Base-by-base conservation (phyloP, 441 rosid species). In the Arabidopsis lyrata region DNA sequence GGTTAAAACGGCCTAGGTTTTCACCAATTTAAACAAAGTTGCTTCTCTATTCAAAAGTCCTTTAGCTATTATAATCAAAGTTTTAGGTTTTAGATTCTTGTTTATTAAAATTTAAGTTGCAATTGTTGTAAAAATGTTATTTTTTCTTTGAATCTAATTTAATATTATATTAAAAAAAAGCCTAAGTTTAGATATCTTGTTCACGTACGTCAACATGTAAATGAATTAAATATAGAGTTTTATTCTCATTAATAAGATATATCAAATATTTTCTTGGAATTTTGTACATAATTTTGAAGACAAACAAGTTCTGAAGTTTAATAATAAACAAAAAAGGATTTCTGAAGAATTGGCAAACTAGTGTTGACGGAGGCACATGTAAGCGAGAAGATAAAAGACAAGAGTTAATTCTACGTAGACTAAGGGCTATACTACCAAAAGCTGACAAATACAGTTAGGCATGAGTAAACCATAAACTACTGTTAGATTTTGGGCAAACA, bases 401-500 rank as follows among this genome's bases (percentile, higher is more conserved):
- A 13, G 13, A 35, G 59, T 47, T 38, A 34, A 48, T 66, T 66
- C 68, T 66, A 66, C 68, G 11, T 74, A 74, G 68, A 50, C 62
- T 65, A 27, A 24, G 66, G 15, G 20, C 34, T 66, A 65, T 38
- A 20, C 67, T 39, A 39, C 55, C n/a, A 74, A 74, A 74, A 66
- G 73, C 73, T 74, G 73, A 66, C 67, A 66, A 29, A 74, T 74
- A 66, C 78, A 59, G 73, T 66, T 66, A 74, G 62, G 72, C 50
- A 34, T 39, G 49, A 39, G 38, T 63, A 54, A 53, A 65, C 38
- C 38, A 35, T 56, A 59, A 14, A 44, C 48, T 44, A 74, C 47
- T 74, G 61, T 39, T 74, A 58, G 73, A 74, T 74, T 66, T 59
- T 74, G 53, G 20, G 66, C 57, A 47, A 27, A 47, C 52, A 55